Percentiles rank a stretch among this genome's conserved stretches.
Evolutionary conservation across 1,284 basidiomycete species (phyloP).

Genomic region (Leccinum discolor): DNA sequence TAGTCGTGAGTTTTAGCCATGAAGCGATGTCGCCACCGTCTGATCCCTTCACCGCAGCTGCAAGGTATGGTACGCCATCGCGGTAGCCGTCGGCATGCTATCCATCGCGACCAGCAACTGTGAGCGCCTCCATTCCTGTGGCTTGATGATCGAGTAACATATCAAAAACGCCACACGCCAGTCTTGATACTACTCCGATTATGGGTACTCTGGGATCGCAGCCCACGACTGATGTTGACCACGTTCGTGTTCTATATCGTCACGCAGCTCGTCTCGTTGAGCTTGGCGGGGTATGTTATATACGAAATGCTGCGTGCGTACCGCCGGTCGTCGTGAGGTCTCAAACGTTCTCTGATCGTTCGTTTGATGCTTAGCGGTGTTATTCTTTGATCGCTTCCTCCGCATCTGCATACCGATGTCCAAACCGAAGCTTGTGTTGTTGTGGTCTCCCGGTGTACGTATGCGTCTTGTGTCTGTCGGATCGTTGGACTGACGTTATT

Average conservation of each 20-base stretch:
- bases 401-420: constrained; percentile 9
- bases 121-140: constrained; percentile 19
- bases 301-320: constrained; percentile 34
- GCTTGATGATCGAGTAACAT: not conserved
- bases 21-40: not conserved
- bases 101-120: constrained; percentile 41
- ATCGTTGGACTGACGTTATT: not conserved
- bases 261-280: constrained; percentile 32
- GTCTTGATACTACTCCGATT: constrained; percentile 41
- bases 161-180: constrained; percentile 1
- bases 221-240: constrained; percentile 33
- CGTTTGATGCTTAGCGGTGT: constrained; percentile 8
- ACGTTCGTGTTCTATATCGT: constrained; percentile 35
- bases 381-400: constrained; percentile 10
- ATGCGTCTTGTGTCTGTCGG: not conserved
- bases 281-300: constrained; percentile 29
- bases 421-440: no score
- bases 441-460: constrained; percentile 29
- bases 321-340: not conserved
- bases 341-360: not conserved
- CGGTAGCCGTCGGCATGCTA: constrained; percentile 34
- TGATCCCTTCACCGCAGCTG: constrained; percentile 28
- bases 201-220: constrained; percentile 44
- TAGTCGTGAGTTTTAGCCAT: constrained; percentile 5
- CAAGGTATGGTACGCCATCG: constrained; percentile 34